A percentile compares a stretch with the other conserved stretches of the same genome.
phyloP scores from a whole-genome alignment of 192 early-diverging fungal species.

The Chytriomyces hyalinus region DNA sequence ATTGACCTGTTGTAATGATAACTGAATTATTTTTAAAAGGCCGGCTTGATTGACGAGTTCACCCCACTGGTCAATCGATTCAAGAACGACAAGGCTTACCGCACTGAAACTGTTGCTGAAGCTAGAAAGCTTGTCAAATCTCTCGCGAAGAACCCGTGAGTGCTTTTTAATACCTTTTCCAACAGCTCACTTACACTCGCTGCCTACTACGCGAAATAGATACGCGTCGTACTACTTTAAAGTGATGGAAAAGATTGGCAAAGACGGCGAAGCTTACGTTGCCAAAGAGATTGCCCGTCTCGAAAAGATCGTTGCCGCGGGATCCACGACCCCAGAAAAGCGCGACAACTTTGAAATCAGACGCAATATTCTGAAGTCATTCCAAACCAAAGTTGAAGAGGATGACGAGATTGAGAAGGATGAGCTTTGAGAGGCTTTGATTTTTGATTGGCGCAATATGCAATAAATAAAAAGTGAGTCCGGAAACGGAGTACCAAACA shows the following conservation, averaged over 20 bases:
- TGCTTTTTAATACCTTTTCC: neutral
- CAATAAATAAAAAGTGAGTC: neutral
- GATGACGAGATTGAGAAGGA: constrained; percentile 12
- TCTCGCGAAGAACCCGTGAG: constrained; percentile 47
- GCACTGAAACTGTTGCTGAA: constrained; percentile 50
- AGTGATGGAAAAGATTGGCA: constrained; percentile 85
- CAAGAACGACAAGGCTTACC: constrained; percentile 53
- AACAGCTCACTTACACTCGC: neutral
- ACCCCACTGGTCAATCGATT: constrained; percentile 69
- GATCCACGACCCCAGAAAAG: constrained; percentile 71
- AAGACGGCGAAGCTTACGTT: constrained; percentile 70
- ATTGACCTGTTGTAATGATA: too few relatives aligned
- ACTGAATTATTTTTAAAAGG: constrained; percentile 32
- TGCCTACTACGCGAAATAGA: constrained; percentile 35
- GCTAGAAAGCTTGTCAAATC: constrained; percentile 50
- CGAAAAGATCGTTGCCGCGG: constrained; percentile 73
- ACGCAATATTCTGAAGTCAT: constrained; percentile 76
- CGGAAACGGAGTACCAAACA: neutral
- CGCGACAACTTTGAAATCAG: constrained; percentile 86
- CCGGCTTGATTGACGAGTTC: constrained; percentile 66
- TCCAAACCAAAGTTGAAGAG: constrained; percentile 13
- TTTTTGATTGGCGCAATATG: neutral
- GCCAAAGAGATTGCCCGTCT: constrained; percentile 82
- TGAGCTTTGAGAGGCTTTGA: constrained; percentile 22
- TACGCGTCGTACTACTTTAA: constrained; percentile 88